Percentiles rank a stretch among this genome's conserved stretches.
These are phyloP conservation scores for Priceomyces castillae DNA, from an alignment of 805 yeast species.

Conservation along the genomic window DNA sequence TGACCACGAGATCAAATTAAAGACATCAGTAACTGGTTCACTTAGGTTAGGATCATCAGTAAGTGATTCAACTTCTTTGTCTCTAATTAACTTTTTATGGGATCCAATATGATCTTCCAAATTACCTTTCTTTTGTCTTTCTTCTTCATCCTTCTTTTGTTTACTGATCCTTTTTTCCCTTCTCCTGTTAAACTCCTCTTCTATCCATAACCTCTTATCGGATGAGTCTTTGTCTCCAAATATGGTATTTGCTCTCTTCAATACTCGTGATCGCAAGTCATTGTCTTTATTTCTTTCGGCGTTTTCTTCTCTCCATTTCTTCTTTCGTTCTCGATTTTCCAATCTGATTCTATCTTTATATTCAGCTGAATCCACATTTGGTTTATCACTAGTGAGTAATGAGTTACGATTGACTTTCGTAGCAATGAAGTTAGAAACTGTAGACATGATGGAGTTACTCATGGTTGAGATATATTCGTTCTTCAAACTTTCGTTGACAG, in stretches of 20 bases:
- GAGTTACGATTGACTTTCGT: conserved; percentile 15
- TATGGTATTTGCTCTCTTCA: conserved; percentile 63
- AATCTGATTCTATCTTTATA: conserved; percentile 56
- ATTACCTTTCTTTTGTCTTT: conserved; percentile 14
- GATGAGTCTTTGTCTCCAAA: conserved; percentile 61
- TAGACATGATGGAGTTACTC: conserved; percentile 19
- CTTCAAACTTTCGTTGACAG: conserved; percentile 3
- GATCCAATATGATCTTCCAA: conserved; percentile 8
- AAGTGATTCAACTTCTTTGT: conserved; percentile 19
- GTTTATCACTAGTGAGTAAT: conserved; percentile 20
- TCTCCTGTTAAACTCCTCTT: conserved; percentile 65
- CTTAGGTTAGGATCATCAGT: conserved; percentile 24
- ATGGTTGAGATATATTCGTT: conserved; percentile 12
- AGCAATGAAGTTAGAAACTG: conserved; percentile 23
- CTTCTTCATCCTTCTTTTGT: conserved; percentile 31
- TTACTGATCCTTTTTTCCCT: conserved; percentile 56
- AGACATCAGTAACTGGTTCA: conserved; percentile 30
- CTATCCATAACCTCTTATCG: conserved; percentile 64
- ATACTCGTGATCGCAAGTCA: conserved; percentile 76
- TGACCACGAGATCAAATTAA: conserved; percentile 34
- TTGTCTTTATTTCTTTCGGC: conserved; percentile 81
- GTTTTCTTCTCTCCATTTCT: conserved; percentile 81
- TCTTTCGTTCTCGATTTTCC: conserved; percentile 75
- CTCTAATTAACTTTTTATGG: conserved; percentile 12
- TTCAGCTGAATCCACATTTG: conserved; percentile 32